These are phyloP conservation scores for Bipolaris cookei DNA, from an alignment of 2,329 filamentous ascomycete genomes.

Conservation along the genomic window DNA sequence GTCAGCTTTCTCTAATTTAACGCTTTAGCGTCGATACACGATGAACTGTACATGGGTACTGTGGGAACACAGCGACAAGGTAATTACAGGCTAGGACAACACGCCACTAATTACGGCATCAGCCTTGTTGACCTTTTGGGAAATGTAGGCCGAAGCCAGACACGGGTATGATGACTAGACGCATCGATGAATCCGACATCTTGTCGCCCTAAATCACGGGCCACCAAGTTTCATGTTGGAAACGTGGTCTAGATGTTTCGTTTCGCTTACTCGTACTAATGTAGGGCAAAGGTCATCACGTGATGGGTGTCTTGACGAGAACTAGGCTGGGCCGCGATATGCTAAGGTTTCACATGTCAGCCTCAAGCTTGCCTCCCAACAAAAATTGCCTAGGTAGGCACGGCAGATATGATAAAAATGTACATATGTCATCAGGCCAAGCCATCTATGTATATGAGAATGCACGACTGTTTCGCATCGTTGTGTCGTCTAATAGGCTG, in stretches of 20 bases:
- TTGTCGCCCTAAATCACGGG: background rate
- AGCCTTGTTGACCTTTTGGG: background rate
- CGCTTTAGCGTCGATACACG: too few relatives aligned
- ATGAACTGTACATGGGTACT: too few relatives aligned
- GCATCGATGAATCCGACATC: background rate
- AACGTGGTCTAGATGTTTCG: background rate
- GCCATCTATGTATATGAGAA: too few relatives aligned
- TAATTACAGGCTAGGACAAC: background rate
- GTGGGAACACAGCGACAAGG: background rate
- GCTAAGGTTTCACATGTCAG: too few relatives aligned
- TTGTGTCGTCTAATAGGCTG: too few relatives aligned
- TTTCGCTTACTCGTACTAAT: background rate
- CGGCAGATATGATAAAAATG: too few relatives aligned
- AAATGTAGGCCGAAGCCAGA: background rate
- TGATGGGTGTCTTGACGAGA: background rate
- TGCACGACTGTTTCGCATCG: too few relatives aligned
- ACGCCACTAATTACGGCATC: background rate
- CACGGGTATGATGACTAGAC: background rate
- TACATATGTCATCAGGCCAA: too few relatives aligned
- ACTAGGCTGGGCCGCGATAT: background rate
- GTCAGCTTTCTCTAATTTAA: too few relatives aligned
- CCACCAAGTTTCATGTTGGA: background rate
- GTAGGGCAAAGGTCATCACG: too few relatives aligned
- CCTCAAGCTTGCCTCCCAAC: too few relatives aligned
- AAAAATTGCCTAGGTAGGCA: background rate